phyloP scores from a whole-genome alignment of 1,284 basidiomycete species.

The Rhodotorula mucilaginosa region DNA sequence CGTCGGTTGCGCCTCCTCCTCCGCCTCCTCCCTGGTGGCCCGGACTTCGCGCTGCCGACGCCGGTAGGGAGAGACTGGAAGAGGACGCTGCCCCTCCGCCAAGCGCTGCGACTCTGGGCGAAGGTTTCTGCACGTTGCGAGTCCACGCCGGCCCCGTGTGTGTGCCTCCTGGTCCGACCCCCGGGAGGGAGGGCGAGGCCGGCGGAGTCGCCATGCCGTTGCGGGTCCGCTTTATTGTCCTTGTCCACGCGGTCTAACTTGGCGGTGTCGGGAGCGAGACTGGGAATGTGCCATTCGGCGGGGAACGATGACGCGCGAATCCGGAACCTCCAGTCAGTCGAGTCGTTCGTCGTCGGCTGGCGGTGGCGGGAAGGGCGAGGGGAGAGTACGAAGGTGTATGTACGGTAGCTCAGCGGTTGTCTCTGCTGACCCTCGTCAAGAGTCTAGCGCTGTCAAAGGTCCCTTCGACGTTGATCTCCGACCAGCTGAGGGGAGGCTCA shows the following conservation, averaged over 20 bases:
- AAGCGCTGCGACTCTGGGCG: constrained; percentile 3
- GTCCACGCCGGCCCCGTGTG: constrained; percentile 27
- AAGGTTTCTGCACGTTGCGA: constrained; percentile 2
- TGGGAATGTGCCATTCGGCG: not conserved
- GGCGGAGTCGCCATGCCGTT: not conserved
- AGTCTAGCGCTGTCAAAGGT: too few species aligned
- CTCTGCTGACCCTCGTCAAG: too few species aligned
- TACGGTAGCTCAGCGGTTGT: too few species aligned
- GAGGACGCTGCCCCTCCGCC: not conserved
- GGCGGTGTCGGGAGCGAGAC: too few species aligned
- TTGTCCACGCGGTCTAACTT: too few species aligned
- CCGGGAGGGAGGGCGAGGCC: not conserved
- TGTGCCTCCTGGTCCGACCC: not conserved
- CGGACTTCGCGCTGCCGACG: not conserved
- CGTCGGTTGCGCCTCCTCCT: not conserved
- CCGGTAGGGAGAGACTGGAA: constrained; percentile 3
- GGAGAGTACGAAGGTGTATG: too few species aligned
- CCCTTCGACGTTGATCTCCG: too few species aligned
- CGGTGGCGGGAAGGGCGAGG: too few species aligned
- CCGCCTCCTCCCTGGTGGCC: not conserved
- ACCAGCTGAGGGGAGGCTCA: too few species aligned
- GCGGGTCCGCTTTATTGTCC: not conserved
- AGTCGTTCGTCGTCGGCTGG: too few species aligned
- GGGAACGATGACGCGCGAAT: not conserved
- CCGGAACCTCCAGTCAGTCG: too few species aligned